Percentiles rank a stretch among this genome's conserved stretches.
phyloP scores from a whole-genome alignment of 805 yeast species.

The Millerozyma miso region DNA sequence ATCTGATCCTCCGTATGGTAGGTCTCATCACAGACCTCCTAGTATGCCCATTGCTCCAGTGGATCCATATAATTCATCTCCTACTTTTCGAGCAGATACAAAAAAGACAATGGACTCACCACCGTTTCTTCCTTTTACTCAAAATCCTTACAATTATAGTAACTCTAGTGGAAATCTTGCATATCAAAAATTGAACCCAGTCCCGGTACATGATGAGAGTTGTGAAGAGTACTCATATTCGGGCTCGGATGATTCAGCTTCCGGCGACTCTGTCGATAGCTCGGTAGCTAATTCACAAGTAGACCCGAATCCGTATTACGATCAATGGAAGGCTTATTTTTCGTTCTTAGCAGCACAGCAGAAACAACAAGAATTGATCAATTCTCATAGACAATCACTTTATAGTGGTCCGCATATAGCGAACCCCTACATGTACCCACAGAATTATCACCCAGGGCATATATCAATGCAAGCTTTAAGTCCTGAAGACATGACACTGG shows the following conservation, averaged over 20 bases:
- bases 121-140: neutral
- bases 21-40: neutral
- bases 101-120: neutral
- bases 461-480: neutral
- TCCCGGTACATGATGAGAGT: neutral
- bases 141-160: neutral
- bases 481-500: neutral
- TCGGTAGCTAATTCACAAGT: neutral
- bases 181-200: neutral
- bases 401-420: neutral
- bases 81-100: neutral
- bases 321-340: constrained; percentile 38
- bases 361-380: constrained; percentile 9
- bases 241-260: neutral
- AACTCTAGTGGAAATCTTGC: neutral
- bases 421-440: neutral
- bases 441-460: neutral
- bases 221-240: neutral
- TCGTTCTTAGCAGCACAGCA: constrained; percentile 17
- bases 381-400: constrained; percentile 1
- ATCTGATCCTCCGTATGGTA: neutral
- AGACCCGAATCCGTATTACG: constrained; percentile 27
- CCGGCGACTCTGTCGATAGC: neutral
- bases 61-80: neutral
- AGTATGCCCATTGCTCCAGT: neutral